Evolutionary conservation across 345 rosid genomes (phyloP).

Genomic region (Citrus reticulata): DNA sequence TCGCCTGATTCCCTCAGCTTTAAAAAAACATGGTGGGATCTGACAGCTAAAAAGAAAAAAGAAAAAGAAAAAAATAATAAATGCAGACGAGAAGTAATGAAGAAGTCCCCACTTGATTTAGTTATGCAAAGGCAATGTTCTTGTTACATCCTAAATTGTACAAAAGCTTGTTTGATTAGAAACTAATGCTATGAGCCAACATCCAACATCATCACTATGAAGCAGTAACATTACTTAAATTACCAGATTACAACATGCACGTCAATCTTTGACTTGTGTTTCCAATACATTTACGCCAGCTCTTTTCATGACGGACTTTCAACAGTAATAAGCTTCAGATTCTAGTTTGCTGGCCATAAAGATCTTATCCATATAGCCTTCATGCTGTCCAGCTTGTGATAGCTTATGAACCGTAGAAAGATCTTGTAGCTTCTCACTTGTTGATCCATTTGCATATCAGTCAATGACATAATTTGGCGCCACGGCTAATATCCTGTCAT

Average conservation of each 20-base stretch:
- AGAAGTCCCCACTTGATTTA: neutral
- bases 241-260: neutral
- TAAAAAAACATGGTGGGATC: neutral
- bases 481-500: conserved; percentile 78
- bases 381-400: neutral
- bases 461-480: conserved; percentile 84
- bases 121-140: neutral
- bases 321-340: neutral
- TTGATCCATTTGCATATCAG: conserved; percentile 25
- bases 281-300: neutral
- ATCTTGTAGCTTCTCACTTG: neutral
- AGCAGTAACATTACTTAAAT: neutral
- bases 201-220: neutral
- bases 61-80: too few relatives aligned
- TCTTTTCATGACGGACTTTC: neutral
- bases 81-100: neutral
- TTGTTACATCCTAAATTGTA: neutral
- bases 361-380: neutral
- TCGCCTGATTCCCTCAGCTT: neutral
- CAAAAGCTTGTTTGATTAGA: neutral
- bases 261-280: neutral
- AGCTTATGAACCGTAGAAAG: neutral
- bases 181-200: neutral
- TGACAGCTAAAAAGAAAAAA: neutral
- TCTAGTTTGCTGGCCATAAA: neutral